Evolutionary conservation across 2,329 filamentous ascomycete genomes (phyloP), one percentile per base, ranked within the genome.

Genomic region (Monosporascus sp.): DNA sequence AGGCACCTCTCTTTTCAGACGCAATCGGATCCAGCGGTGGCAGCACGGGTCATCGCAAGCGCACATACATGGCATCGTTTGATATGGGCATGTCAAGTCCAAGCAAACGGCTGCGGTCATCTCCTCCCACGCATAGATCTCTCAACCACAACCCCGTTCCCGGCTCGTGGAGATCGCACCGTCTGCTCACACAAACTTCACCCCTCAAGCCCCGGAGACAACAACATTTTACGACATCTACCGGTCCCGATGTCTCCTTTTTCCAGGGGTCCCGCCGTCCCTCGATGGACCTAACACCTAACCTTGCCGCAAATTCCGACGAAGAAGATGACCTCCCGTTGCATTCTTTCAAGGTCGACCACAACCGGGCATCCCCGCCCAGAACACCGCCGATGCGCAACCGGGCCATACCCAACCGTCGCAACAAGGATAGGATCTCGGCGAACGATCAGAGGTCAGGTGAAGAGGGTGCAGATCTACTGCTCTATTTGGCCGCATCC

Each of bases 401-500:
- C 68, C 76, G 81, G 62, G 68, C 72, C 62, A 68, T 80, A 61
- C 56, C 72, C 54, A 71, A 72, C 59, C 73, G 74, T 57, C 78
- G 74, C 54, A 77, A 67, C 69, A 79, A 74, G 59, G 78, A 79
- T 52, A 77, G 75, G 61, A 69, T 68, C 54, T 64, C 64, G 62
- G 69, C 66, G 63, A 69, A 76, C 50, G 76, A 73, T 47, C 79
- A 81, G 24, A 87, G 86, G 66, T 72, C 78, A 1, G 87, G 85
- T 55, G 86, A 94, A 65, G 90, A 96, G 65, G 92, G 91, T 31
- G 89, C 88, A 17, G 89, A 91, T 68, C 73, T 93, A 38, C 76
- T 94, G 24, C 77, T 93, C 40, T 97, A 93, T 69, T 83, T 97
- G 17, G 92, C 92, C 48, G 90, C 91, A 50, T 97, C 93, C 7